Conservation (phyloP, 73 alveolate species). For the Uronychia setigera region DNA sequence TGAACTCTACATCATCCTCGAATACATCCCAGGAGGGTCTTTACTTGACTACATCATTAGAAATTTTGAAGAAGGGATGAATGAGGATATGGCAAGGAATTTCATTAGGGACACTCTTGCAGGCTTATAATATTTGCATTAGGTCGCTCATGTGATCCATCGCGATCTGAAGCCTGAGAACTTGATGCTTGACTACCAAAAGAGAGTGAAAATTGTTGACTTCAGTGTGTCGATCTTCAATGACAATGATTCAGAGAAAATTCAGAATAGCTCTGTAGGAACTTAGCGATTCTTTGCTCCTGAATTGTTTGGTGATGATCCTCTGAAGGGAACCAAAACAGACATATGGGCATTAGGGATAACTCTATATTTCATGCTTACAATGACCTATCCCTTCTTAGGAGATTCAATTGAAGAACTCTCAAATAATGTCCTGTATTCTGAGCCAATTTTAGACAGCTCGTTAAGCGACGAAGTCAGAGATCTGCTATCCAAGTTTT, state of each 20-base stretch:
- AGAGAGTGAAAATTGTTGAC: slow-evolving; percentile 68
- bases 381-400: too few relatives aligned
- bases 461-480: too few relatives aligned
- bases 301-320: not conserved
- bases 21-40: slow-evolving; percentile 5
- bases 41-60: not conserved
- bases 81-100: slow-evolving; percentile 1
- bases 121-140: slow-evolving; percentile 70
- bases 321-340: slow-evolving; percentile 41
- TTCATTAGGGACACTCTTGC: slow-evolving; percentile 63
- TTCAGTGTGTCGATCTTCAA: slow-evolving; percentile 63
- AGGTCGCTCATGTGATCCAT: slow-evolving; percentile 58
- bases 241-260: slow-evolving; percentile 21
- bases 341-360: slow-evolving; percentile 78
- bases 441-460: too few relatives aligned
- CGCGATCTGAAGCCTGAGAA: slow-evolving; percentile 76
- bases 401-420: too few relatives aligned
- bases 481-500: too few relatives aligned
- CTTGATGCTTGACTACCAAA: slow-evolving; percentile 65
- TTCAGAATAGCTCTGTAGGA: slow-evolving; percentile 14
- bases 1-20: slow-evolving; percentile 23
- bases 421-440: too few relatives aligned
- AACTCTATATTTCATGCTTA: slow-evolving; percentile 57
- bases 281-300: slow-evolving; percentile 36
- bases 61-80: slow-evolving; percentile 11